These are phyloP conservation scores for Stentor coeruleus DNA, from an alignment of 73 alveolate genomes.

Conservation along the genomic window DNA sequence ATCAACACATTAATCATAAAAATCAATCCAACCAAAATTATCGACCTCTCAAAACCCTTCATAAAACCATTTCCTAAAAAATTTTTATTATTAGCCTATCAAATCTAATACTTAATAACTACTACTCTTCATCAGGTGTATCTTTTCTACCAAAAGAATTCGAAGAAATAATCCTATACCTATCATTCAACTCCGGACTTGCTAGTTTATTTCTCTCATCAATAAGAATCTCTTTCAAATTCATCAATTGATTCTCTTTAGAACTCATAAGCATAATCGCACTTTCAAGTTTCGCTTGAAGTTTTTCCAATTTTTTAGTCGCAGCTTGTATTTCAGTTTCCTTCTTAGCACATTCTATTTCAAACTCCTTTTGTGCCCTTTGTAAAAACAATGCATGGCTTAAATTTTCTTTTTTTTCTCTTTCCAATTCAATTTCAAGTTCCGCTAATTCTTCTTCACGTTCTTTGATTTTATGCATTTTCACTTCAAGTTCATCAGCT, in stretches of 20 bases:
- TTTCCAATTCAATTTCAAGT: not conserved
- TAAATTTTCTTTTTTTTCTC: not conserved
- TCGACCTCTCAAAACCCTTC: not conserved
- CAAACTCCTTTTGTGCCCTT: not conserved
- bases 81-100: too few species aligned
- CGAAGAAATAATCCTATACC: too few species aligned
- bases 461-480: not conserved
- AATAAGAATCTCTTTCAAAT: not conserved
- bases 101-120: too few species aligned
- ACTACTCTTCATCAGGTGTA: too few species aligned
- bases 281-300: not conserved
- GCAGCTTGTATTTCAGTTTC: not conserved
- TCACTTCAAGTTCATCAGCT: not conserved
- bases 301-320: not conserved
- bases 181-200: not conserved
- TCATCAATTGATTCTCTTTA: not conserved
- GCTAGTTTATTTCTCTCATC: not conserved
- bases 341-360: not conserved
- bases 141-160: too few species aligned
- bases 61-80: not conserved
- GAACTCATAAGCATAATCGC: not conserved
- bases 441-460: not conserved
- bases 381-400: not conserved
- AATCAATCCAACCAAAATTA: not conserved
- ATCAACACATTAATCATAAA: not conserved